Conservation (phyloP, 345 rosid genomes). For the Rhodamnia rubescens region DNA sequence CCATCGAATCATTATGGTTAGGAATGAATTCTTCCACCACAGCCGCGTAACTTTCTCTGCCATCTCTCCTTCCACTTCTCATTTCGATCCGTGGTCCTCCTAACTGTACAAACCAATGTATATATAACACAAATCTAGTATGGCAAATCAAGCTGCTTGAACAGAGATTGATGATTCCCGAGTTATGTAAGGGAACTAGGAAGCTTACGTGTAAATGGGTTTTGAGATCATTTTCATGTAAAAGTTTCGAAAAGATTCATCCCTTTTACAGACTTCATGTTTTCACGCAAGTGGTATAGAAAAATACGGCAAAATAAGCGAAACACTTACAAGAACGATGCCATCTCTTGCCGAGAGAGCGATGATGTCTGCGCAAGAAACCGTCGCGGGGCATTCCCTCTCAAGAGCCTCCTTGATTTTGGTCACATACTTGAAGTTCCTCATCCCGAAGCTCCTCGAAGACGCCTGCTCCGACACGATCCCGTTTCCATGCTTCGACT, state of each 20-base stretch:
- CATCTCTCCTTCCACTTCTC: slow-evolving; percentile 72
- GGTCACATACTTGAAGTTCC: slow-evolving; percentile 66
- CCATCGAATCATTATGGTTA: slow-evolving; percentile 57
- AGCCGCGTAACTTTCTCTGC: slow-evolving; percentile 38
- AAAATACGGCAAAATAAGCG: too few species aligned
- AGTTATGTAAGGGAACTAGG: background rate
- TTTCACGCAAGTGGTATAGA: background rate
- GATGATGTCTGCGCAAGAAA: slow-evolving; percentile 77
- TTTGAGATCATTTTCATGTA: background rate
- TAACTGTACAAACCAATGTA: slow-evolving; percentile 12
- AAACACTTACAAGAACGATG: slow-evolving; percentile 38
- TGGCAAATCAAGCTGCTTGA: background rate
- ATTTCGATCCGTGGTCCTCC: slow-evolving; percentile 79
- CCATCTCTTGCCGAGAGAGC: slow-evolving; percentile 87
- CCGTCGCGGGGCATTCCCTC: slow-evolving; percentile 55
- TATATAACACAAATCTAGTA: background rate
- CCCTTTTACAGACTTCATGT: background rate
- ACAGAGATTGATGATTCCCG: background rate
- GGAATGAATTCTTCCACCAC: slow-evolving; percentile 35
- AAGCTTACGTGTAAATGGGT: background rate
- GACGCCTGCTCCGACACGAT: slow-evolving; percentile 56
- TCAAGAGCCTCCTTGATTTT: slow-evolving; percentile 75
- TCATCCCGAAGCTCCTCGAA: slow-evolving; percentile 73
- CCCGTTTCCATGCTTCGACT: slow-evolving; percentile 20
- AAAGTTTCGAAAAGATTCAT: background rate